Evolutionary conservation across 352 stramenopile genomes (phyloP), one percentile per base, ranked within the genome.

Genomic region (Phytophthora colocasiae): DNA sequence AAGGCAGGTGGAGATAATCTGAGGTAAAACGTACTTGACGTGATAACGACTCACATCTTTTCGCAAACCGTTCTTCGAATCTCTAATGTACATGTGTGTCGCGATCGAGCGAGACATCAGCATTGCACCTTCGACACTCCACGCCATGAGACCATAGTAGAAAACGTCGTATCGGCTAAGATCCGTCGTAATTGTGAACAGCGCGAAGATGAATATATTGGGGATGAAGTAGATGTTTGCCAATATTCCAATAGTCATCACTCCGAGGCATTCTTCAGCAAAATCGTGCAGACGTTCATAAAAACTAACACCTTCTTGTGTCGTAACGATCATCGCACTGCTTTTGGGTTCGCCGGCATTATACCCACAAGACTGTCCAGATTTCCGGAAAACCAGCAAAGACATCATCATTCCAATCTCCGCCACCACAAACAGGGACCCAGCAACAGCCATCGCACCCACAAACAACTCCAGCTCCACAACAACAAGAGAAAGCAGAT

Each of bases 391-490:
- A 7, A 49, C 56, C 15, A 63, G 15, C 17, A 63, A 43, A n/a
- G 56, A 91, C 54, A 90, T 72, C 69, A 93, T 88, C 83, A 91
- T 93, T 27, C 83, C 63, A 14, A 93, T 63, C 49, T 93, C 72
- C 6, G 85, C 80, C 27, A 19, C 19, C 19, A 19, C 19, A 19
- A 19, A 19, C 19, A 19, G 19, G 0, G 19, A 19, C 19, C 19
- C 19, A 19, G 19, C 19, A 19, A 19, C 19, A 19, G 19, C 19
- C 19, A 19, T 19, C 19, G 19, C 19, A 19, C 19, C 19, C 19
- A 19, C 79, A 45, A 96, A 92, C 26, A 92, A 59, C 58, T 96
- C 84, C 40, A 96, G 43, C 58, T 95, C 86, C 41, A 96, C 75
- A 12, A 92, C 74, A 15, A 93, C 72, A 29, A 93, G 70, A 32